phyloP scores from a whole-genome alignment of 75 land plant genomes.

The Sequoia sempervirens region DNA sequence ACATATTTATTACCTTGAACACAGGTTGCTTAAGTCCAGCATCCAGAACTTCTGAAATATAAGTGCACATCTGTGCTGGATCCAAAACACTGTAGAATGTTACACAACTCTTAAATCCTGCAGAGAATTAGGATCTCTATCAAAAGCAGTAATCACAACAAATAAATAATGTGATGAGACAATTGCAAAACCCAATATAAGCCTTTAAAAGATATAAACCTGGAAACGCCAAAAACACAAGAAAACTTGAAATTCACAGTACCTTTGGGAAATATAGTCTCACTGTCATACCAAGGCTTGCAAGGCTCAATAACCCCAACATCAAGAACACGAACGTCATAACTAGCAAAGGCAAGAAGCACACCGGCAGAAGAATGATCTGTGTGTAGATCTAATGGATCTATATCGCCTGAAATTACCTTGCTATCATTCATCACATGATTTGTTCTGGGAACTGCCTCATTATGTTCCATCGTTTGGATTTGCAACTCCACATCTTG shows the following conservation, averaged over 20 bases:
- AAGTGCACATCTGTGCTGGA: constrained; percentile 53
- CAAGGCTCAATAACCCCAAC: constrained; percentile 24
- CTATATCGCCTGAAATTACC: background rate
- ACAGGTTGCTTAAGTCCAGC: constrained; percentile 66
- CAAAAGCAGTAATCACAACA: background rate
- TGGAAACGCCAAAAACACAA: background rate
- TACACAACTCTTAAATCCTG: constrained; percentile 80
- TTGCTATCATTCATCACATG: background rate
- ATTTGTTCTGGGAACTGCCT: background rate
- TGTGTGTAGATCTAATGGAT: background rate
- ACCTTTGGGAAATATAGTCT: constrained; percentile 50
- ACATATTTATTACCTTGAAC: constrained; percentile 61
- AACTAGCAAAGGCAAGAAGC: background rate
- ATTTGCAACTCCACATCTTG: background rate
- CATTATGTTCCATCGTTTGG: background rate
- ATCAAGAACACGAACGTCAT: constrained; percentile 24
- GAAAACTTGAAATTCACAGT: background rate
- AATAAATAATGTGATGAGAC: background rate
- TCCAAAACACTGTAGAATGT: constrained; percentile 46
- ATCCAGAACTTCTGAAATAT: constrained; percentile 87
- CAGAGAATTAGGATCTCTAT: constrained; percentile 4
- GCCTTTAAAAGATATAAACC: background rate
- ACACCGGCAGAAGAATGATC: background rate
- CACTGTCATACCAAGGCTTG: constrained; percentile 31
- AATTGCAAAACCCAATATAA: background rate